Percentiles rank a stretch among this genome's conserved stretches.
Evolutionary conservation across 2,329 filamentous ascomycete species (phyloP).

Genomic region (Chaetoscypha palmicola): DNA sequence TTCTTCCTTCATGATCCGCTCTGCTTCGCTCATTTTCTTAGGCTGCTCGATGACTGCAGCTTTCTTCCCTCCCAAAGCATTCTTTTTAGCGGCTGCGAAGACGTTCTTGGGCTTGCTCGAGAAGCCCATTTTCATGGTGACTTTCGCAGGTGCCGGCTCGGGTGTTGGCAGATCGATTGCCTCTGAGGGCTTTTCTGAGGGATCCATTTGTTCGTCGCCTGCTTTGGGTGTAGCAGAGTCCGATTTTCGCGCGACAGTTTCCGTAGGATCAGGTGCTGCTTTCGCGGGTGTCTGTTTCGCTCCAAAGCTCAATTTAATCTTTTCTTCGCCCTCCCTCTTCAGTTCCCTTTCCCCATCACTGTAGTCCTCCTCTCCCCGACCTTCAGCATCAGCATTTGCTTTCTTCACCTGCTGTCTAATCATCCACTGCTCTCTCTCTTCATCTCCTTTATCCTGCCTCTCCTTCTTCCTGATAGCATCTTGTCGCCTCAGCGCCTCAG

Average conservation of each 20-base stretch:
- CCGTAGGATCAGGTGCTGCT: background rate
- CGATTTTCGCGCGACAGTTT: background rate
- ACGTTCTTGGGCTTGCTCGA: conserved; percentile 71
- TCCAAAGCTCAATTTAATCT: conserved; percentile 65
- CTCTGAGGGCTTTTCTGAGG: conserved; percentile 2
- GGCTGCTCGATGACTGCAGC: conserved; percentile 48
- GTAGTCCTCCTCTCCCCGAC: conserved; percentile 35
- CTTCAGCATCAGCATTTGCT: conserved; percentile 55
- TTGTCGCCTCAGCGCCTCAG: conserved; percentile 71
- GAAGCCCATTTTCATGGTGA: conserved; percentile 60
- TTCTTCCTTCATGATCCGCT: conserved; percentile 83
- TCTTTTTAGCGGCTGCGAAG: conserved; percentile 62
- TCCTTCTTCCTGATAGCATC: conserved; percentile 81
- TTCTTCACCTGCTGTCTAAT: conserved; percentile 77
- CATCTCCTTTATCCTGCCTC: conserved; percentile 80
- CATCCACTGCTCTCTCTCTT: conserved; percentile 78
- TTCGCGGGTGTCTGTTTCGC: conserved; percentile 24
- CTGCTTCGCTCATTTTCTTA: conserved; percentile 82
- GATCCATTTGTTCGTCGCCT: conserved; percentile 2
- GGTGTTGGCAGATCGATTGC: conserved; percentile 11
- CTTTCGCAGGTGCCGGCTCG: conserved; percentile 27
- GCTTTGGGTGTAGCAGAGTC: background rate
- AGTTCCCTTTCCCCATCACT: conserved; percentile 41
- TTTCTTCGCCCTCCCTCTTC: conserved; percentile 64
- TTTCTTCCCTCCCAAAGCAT: conserved; percentile 63